Conservation (phyloP, 768 basidiomycete species). For the Rhizopogon vinicolor region DNA sequence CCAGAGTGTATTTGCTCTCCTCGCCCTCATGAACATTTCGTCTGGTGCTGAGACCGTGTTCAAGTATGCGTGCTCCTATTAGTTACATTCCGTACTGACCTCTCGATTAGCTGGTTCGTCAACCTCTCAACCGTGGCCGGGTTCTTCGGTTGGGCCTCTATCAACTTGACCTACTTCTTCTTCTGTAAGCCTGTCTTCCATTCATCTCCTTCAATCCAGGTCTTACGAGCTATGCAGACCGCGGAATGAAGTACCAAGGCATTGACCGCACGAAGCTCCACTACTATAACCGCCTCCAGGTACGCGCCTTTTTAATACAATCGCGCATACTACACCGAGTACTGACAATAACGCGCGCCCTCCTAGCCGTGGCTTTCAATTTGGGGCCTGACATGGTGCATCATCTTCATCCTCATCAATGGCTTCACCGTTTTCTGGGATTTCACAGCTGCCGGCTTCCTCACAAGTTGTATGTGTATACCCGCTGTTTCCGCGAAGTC, state of each 20-base stretch:
- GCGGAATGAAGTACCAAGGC: slow-evolving; percentile 68
- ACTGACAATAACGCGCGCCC: slow-evolving; percentile 14
- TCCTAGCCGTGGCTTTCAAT: slow-evolving; percentile 51
- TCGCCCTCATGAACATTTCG: slow-evolving; percentile 63
- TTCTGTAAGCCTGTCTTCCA: slow-evolving; percentile 44
- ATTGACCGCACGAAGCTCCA: slow-evolving; percentile 56
- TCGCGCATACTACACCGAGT: not conserved
- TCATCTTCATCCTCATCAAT: slow-evolving; percentile 54
- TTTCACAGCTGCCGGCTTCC: slow-evolving; percentile 50
- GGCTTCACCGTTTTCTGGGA: slow-evolving; percentile 57
- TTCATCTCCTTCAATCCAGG: not conserved
- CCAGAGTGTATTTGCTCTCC: slow-evolving; percentile 38
- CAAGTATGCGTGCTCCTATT: slow-evolving; percentile 9
- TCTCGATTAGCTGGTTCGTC: slow-evolving; percentile 54
- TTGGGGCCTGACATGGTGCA: slow-evolving; percentile 63
- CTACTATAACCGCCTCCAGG: slow-evolving; percentile 54
- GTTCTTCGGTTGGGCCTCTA: slow-evolving; percentile 62
- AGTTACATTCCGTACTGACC: slow-evolving; percentile 1
- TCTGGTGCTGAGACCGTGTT: slow-evolving; percentile 41
- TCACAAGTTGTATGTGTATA: slow-evolving; percentile 37
- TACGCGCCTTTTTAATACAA: not conserved
- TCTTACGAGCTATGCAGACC: slow-evolving; percentile 32
- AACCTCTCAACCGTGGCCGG: slow-evolving; percentile 64
- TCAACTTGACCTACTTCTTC: slow-evolving; percentile 68
- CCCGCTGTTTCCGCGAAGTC: not conserved